Base-by-base conservation (phyloP, 202 grass and related monocot species). In the Carex arenaria region DNA sequence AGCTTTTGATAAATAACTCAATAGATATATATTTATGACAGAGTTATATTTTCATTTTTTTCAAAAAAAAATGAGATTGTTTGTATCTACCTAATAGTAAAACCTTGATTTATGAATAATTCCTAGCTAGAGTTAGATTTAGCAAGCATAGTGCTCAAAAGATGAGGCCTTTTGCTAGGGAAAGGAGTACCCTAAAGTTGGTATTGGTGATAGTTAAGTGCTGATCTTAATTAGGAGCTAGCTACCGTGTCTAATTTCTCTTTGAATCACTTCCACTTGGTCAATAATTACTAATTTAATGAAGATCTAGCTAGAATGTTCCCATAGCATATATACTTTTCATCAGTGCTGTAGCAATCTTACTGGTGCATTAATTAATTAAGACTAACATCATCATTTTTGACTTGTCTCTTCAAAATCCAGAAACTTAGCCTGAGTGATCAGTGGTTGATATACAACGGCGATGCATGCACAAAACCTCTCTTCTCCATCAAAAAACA, bases 381-480 rank as follows among this genome's bases (percentile, higher is more conserved):
- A 28, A 34, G 11, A 74, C 72, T 57, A 17, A 7, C 14, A 53
- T 26, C 32, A 19, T 19, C 1, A 54, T 20, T 10, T 55, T 67
- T 19, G 47, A 32, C 1, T 32, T 34, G 0, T 28, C 20, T 31
- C 18, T 57, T 71, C 38, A 0, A 32, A 47, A 59, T 52, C 49
- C 84, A 89, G 90, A 87, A 91, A 69, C 87, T 97, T 61, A 97
- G 90, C 66, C 72, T 98, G 0, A 87, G 95, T n/a, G 90, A 98
- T 60, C 89, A 89, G 36, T 98, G 92, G 92, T 64, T 89, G 38
- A 85, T 98, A 18, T 91, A 86, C 61, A 51, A 86, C 5, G 90
- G 87, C 20, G 91, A 93, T 80, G 92, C 88, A 51, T 7, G 65
- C 40, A 67, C 82, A 10, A 69, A 82, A 30, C 83, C 90, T 68